These are phyloP conservation scores for Ustilaginoidea virens DNA, from an alignment of 2,329 filamentous ascomycete species.

Conservation along the genomic window DNA sequence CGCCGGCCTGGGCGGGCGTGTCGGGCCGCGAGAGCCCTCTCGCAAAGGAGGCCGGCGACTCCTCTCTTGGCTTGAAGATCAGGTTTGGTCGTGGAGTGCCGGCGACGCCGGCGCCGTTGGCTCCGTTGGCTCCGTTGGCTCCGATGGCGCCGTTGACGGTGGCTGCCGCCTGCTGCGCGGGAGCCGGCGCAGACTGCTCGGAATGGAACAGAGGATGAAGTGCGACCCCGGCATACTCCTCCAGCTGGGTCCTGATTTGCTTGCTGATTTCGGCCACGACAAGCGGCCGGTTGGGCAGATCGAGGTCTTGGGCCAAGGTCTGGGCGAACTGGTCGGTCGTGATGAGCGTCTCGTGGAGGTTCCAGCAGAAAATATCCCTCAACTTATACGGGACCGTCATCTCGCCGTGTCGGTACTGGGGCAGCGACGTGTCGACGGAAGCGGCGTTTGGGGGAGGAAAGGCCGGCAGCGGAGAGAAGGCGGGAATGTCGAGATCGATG, in stretches of 20 bases:
- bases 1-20: slow-evolving; percentile 39
- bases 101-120: slow-evolving; percentile 8
- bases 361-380: slow-evolving; percentile 95
- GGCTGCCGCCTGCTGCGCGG: slow-evolving; percentile 9
- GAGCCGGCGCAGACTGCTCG: slow-evolving; percentile 17
- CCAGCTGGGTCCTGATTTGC: slow-evolving; percentile 86
- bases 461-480: slow-evolving; percentile 53
- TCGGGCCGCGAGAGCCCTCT: slow-evolving; percentile 31
- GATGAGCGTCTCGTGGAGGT: slow-evolving; percentile 82
- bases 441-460: slow-evolving; percentile 47
- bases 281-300: slow-evolving; percentile 59
- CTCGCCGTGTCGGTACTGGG: slow-evolving; percentile 69
- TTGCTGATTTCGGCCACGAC: slow-evolving; percentile 73
- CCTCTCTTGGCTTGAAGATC: slow-evolving; percentile 20
- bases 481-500: slow-evolving; percentile 82
- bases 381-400: slow-evolving; percentile 71
- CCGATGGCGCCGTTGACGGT: slow-evolving; percentile 5
- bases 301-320: slow-evolving; percentile 78
- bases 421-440: slow-evolving; percentile 53
- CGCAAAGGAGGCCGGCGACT: slow-evolving; percentile 20
- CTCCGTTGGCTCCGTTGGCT: slow-evolving; percentile 7
- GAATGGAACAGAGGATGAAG: slow-evolving; percentile 83
- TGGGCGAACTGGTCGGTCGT: slow-evolving; percentile 96
- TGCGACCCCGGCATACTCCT: slow-evolving; percentile 90
- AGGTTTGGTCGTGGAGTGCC: slow-evolving; percentile 16